phyloP scores from a whole-genome alignment of 202 grass and related monocot species.

The Digitaria exilis region DNA sequence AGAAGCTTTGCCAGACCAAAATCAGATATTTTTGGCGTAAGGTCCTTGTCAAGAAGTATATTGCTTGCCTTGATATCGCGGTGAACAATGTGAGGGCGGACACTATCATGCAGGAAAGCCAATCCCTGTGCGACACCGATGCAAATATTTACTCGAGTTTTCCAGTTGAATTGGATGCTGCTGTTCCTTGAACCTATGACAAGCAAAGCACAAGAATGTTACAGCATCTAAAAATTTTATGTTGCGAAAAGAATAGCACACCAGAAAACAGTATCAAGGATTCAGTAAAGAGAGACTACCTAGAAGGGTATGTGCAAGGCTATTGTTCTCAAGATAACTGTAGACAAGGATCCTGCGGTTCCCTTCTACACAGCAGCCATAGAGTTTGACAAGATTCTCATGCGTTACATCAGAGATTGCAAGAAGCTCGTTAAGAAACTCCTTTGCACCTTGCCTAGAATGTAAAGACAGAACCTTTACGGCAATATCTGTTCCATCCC shows the following conservation, averaged over 20 bases:
- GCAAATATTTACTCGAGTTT: constrained; percentile 63
- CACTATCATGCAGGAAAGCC: constrained; percentile 69
- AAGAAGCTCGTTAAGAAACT: constrained; percentile 78
- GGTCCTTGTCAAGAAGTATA: constrained; percentile 75
- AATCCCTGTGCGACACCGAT: constrained; percentile 75
- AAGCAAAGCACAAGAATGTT: constrained; percentile 31
- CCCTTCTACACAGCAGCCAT: constrained; percentile 84
- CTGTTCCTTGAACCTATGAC: constrained; percentile 52
- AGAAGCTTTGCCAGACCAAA: constrained; percentile 90
- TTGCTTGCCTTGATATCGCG: constrained; percentile 95
- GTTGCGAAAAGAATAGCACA: not conserved
- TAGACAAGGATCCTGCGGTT: constrained; percentile 82
- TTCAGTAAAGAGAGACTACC: constrained; percentile 46
- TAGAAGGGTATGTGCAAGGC: constrained; percentile 74
- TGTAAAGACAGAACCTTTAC: constrained; percentile 81
- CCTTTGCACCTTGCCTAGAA: constrained; percentile 78
- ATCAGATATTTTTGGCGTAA: constrained; percentile 88
- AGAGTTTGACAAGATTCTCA: constrained; percentile 80
- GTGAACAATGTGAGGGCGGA: constrained; percentile 76
- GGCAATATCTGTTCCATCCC: constrained; percentile 76
- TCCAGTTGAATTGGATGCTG: constrained; percentile 81
- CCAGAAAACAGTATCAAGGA: constrained; percentile 22
- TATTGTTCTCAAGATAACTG: constrained; percentile 91
- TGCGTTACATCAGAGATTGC: constrained; percentile 66
- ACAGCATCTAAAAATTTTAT: not conserved